These are phyloP conservation scores for Hibiscus trionum DNA, from an alignment of 345 rosid genomes.

Conservation along the genomic window DNA sequence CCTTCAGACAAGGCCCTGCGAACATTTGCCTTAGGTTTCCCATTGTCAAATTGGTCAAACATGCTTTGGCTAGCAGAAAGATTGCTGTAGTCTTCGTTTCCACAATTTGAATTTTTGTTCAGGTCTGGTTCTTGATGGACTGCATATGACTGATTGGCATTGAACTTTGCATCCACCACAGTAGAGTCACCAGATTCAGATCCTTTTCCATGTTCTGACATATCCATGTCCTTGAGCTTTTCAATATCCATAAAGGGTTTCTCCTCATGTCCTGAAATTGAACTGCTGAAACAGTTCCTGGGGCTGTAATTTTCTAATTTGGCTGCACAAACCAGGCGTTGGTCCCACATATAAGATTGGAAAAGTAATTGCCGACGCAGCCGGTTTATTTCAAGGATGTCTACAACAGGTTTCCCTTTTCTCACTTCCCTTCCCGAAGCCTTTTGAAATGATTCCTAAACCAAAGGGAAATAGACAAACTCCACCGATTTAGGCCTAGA, in stretches of 20 bases:
- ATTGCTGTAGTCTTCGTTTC: slow-evolving; percentile 29
- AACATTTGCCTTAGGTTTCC: slow-evolving; percentile 33
- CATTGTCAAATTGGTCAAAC: slow-evolving; percentile 30
- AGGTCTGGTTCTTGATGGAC: slow-evolving; percentile 23
- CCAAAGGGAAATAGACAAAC: slow-evolving; percentile 6
- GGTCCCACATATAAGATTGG: slow-evolving; percentile 91
- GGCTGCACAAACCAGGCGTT: slow-evolving; percentile 58
- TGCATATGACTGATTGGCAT: slow-evolving; percentile 25
- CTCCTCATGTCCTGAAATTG: slow-evolving; percentile 31
- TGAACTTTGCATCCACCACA: slow-evolving; percentile 32
- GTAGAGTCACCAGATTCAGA: slow-evolving; percentile 21
- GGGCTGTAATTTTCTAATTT: slow-evolving; percentile 27
- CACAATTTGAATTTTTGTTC: slow-evolving; percentile 27
- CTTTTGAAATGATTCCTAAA: slow-evolving; percentile 68
- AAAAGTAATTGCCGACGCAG: slow-evolving; percentile 71
- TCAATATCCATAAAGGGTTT: slow-evolving; percentile 30
- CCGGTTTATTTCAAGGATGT: slow-evolving; percentile 79
- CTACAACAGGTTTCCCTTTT: slow-evolving; percentile 49
- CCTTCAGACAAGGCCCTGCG: slow-evolving; percentile 70
- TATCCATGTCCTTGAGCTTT: slow-evolving; percentile 33
- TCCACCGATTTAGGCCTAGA: neutral
- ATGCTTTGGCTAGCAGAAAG: slow-evolving; percentile 31
- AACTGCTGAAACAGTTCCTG: slow-evolving; percentile 31
- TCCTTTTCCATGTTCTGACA: slow-evolving; percentile 18
- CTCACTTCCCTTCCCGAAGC: slow-evolving; percentile 41